These are phyloP conservation scores for Starmerella riodocensis DNA, from an alignment of 805 yeast genomes.

Conservation along the genomic window DNA sequence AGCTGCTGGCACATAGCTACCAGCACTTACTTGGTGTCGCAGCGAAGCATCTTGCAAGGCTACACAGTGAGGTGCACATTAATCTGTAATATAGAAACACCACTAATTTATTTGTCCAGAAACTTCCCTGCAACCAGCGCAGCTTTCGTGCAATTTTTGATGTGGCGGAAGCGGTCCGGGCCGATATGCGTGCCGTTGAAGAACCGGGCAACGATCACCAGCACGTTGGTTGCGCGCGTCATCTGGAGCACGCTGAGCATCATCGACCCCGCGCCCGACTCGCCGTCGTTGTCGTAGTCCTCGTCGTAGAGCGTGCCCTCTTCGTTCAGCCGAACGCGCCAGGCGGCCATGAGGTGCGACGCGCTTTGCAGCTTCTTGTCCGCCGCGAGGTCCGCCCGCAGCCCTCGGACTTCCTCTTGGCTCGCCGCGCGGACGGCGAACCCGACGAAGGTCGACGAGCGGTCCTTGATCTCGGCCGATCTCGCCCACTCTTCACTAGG, in stretches of 20 bases:
- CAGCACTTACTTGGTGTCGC: no score
- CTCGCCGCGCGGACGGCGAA: conserved; percentile 50
- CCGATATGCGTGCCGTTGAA: conserved; percentile 86
- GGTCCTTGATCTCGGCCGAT: conserved; percentile 66
- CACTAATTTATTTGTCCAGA: conserved; percentile 20
- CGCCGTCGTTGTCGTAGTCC: conserved; percentile 96
- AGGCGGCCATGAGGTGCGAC: conserved; percentile 73
- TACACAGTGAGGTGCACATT: no score
- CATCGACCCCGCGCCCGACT: conserved; percentile 87
- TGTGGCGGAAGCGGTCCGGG: conserved; percentile 82
- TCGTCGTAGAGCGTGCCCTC: conserved; percentile 42
- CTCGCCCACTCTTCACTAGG: conserved; percentile 54
- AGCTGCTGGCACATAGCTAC: no score
- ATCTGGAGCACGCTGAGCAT: conserved; percentile 60
- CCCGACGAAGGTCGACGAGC: conserved; percentile 77
- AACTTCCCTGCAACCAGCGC: conserved; percentile 60
- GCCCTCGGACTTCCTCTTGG: conserved; percentile 51
- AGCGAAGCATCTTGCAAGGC: no score
- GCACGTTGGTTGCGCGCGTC: conserved; percentile 64
- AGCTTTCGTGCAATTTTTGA: conserved; percentile 76
- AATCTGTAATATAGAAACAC: no score
- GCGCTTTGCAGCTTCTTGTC: conserved; percentile 61
- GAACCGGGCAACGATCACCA: conserved; percentile 85
- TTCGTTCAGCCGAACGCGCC: conserved; percentile 50
- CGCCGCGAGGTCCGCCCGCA: conserved; percentile 38